These are phyloP conservation scores for Aspergillus clavatus DNA, from an alignment of 2,329 filamentous ascomycete genomes.

Conservation along the genomic window DNA sequence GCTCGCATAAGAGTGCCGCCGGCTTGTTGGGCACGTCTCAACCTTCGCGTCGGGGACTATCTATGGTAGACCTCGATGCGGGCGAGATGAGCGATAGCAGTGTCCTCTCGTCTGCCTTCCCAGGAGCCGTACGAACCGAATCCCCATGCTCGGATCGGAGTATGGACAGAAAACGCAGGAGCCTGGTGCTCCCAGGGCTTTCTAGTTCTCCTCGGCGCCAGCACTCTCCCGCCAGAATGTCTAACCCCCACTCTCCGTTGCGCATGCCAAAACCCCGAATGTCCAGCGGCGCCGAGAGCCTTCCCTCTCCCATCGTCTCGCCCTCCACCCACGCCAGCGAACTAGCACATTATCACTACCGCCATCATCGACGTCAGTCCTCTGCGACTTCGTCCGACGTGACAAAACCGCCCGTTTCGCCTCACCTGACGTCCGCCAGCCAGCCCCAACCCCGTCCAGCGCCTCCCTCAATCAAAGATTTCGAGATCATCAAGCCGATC, in stretches of 20 bases:
- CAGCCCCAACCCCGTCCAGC: constrained; percentile 83
- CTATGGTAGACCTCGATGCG: constrained; percentile 79
- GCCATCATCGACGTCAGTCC: constrained; percentile 82
- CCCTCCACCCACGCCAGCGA: constrained; percentile 81
- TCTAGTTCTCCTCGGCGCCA: constrained; percentile 73
- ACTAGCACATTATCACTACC: constrained; percentile 48
- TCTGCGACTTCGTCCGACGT: constrained; percentile 77
- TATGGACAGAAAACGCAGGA: constrained; percentile 79
- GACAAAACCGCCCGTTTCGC: constrained; percentile 68
- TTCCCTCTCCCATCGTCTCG: constrained; percentile 83
- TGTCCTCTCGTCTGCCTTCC: constrained; percentile 72
- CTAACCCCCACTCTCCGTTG: constrained; percentile 77
- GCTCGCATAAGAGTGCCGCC: constrained; percentile 65
- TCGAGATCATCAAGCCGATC: constrained; percentile 98
- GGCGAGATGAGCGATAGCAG: constrained; percentile 80
- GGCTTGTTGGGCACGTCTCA: constrained; percentile 55
- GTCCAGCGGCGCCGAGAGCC: constrained; percentile 46
- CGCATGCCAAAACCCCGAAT: constrained; percentile 77
- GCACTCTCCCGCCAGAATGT: constrained; percentile 75
- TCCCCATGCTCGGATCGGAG: constrained; percentile 87
- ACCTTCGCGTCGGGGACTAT: constrained; percentile 66
- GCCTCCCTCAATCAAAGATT: constrained; percentile 96
- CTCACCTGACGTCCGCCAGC: constrained; percentile 69
- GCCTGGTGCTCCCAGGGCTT: constrained; percentile 74
- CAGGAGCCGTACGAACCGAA: constrained; percentile 69